Base-by-base conservation (phyloP, 2,329 filamentous ascomycete species). In the Hypoxylon sp. region DNA sequence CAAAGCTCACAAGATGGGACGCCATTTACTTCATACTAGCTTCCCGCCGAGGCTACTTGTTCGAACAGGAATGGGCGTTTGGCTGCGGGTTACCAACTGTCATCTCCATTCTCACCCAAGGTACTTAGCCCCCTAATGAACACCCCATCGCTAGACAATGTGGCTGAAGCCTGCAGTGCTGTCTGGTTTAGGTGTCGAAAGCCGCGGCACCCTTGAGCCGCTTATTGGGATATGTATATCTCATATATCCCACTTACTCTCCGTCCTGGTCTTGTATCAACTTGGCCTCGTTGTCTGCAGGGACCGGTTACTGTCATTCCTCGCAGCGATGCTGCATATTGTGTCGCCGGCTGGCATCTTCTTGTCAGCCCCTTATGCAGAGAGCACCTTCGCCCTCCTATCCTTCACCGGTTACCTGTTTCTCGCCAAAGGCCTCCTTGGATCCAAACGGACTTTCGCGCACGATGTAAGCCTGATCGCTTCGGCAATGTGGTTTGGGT, bases 311-410 rank as follows among this genome's bases (percentile, higher is more conserved):
- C 77, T 91, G 40, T 85, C 92, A 1, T 89, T 95, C 65, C 75
- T 91, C 20, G 85, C 93, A 7, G 88, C 93, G 2, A 80, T 86
- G 14, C 81, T 98, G 50, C 93, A 98, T 77, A 85, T 97, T 58
- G 75, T 98, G 50, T 96, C 92, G 0, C 95, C 96, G 0, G 96
- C 92, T 0, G 95, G 95, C 0, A 79, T 97, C 2, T 98, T 99
- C 75, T 85, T 99, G 16, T 94, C 91, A 0, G 91, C 94, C 0
- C 93, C 95, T 0, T 97, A 96, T 77, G 85, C 88, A 8, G 96
- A 99, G 80, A 88, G 91, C 67, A 78, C 90, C 0, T 97, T 93
- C 77, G 89, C 95, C 0, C 82, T 92, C 20, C 81, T 97, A 32
- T 91, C 91, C 40, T 92, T 97, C 72, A 71, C 84, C 0, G 96